Evolutionary conservation across 768 basidiomycete species (phyloP), one percentile per base, ranked within the genome.

Genomic region (Termitomyces bulborhizus): DNA sequence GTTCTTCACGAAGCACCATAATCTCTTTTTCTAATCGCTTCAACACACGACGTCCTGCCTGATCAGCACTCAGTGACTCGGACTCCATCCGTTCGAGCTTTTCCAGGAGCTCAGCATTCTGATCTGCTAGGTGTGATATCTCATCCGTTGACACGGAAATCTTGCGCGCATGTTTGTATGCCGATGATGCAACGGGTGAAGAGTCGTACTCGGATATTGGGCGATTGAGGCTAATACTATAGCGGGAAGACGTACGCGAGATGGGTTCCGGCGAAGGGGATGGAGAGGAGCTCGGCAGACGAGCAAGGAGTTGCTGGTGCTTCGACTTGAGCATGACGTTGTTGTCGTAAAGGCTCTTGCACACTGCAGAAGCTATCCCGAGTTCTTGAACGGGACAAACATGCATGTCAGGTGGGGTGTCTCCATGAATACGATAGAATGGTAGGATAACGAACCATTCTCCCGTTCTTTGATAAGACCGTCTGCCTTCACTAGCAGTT

Each of bases 21-120:
- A 95, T 88, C 73, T 95, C 92, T 66, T 82, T 84, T 70, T 93
- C 90, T 50, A 95, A 68, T 64, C 77, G 77, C 43, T 84, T 82
- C 18, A 95, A 73, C 60, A 82, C 84, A 34, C 82, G 79, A 56
- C 85, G 78, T 12, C 91, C 89, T 1, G 77, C 74, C 37, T 79
- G 78, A 60, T 93, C 90, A 2, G 85, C 76, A 43, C 79, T 78
- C 11, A 68, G 68, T 15, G 90, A 83, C 57, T 93, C 90, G 1
- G 76, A 68, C 65, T 93, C 88, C 9, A 94, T 77, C 57, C 79
- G 78, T 68, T 92, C 86, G 5, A 94, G 76, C 60, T 90, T 90
- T 26, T 77, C 70, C 4, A 89, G 70, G 15, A 94, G 83, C 59
- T 93, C 90, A 0, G 85, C 82, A 62, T 94, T 94, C 69, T 94